These are phyloP conservation scores for Hemisphaericaspora xylanilytica DNA, from an alignment of 1,139 yeast genomes.

Conservation along the genomic window DNA sequence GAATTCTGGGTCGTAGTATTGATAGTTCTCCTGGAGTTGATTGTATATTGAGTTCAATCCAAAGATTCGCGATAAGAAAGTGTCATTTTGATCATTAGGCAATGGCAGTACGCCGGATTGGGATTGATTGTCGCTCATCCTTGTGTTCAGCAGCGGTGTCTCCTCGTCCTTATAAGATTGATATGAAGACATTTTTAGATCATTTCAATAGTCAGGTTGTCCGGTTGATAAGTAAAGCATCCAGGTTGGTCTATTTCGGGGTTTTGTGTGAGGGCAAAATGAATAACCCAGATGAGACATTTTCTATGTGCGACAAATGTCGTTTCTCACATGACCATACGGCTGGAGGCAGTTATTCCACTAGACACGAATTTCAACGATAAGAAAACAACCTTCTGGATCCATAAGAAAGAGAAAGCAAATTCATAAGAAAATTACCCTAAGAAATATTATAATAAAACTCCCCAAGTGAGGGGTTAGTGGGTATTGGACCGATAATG, in stretches of 20 bases:
- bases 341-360: not conserved
- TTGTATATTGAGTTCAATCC: slow-evolving; percentile 51
- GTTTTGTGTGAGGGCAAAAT: too few species aligned
- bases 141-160: not conserved
- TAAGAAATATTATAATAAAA: too few species aligned
- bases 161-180: not conserved
- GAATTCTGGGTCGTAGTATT: slow-evolving; percentile 38
- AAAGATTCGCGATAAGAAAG: slow-evolving; percentile 56
- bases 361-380: too few species aligned
- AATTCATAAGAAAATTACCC: too few species aligned
- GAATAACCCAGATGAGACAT: too few species aligned
- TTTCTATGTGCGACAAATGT: not conserved
- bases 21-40: slow-evolving; percentile 40
- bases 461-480: too few species aligned
- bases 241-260: not conserved
- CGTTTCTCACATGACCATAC: too few species aligned
- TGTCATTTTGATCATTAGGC: slow-evolving; percentile 30
- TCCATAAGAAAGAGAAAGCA: too few species aligned
- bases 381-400: too few species aligned
- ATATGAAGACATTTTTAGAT: not conserved
- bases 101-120: not conserved
- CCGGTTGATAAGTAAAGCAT: not conserved
- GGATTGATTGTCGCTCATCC: not conserved
- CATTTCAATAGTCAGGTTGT: not conserved
- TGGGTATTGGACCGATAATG: too few species aligned